Evolutionary conservation across 495 filamentous ascomycete species (phyloP).

Genomic region (Trichoderma parareesei): DNA sequence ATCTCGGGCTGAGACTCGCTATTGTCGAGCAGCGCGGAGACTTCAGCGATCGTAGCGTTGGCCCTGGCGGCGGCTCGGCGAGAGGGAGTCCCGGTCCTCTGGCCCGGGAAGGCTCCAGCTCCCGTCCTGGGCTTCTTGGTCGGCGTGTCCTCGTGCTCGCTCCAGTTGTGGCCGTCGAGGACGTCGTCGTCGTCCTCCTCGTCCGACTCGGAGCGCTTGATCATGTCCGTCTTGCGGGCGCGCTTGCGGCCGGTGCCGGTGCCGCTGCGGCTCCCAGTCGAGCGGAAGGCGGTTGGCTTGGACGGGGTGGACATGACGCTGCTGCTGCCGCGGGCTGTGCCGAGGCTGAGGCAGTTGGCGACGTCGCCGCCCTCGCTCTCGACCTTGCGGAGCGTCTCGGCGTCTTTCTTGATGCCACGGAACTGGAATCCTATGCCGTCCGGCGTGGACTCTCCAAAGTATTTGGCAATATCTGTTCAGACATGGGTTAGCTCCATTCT

Average conservation of each 20-base stretch:
- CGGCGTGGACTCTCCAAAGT: conserved; percentile 35
- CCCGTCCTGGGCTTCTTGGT: conserved; percentile 11
- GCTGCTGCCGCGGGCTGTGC: conserved; percentile 6
- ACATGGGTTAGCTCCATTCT: neutral
- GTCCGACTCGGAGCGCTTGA: conserved; percentile 10
- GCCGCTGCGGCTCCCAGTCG: neutral
- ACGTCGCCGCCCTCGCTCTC: conserved; percentile 24
- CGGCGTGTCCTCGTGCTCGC: conserved; percentile 18
- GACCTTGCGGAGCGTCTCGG: conserved; percentile 28
- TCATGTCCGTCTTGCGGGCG: conserved; percentile 10
- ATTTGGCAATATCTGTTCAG: conserved; percentile 32
- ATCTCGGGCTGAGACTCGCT: conserved; percentile 7
- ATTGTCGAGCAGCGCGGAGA: neutral
- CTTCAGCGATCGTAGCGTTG: conserved; percentile 12
- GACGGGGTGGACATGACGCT: conserved; percentile 13
- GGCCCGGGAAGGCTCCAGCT: conserved; percentile 7
- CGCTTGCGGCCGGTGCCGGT: conserved; percentile 3
- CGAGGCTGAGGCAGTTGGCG: conserved; percentile 12
- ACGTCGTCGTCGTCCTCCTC: conserved; percentile 22
- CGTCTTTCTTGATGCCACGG: conserved; percentile 34
- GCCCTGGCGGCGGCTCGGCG: conserved; percentile 4
- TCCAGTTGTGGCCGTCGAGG: conserved; percentile 16
- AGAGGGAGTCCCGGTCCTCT: conserved; percentile 8
- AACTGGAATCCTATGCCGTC: conserved; percentile 41
- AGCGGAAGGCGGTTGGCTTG: neutral